phyloP scores from a whole-genome alignment of 1,284 basidiomycete genomes.

The Ustilago vetiveriae region DNA sequence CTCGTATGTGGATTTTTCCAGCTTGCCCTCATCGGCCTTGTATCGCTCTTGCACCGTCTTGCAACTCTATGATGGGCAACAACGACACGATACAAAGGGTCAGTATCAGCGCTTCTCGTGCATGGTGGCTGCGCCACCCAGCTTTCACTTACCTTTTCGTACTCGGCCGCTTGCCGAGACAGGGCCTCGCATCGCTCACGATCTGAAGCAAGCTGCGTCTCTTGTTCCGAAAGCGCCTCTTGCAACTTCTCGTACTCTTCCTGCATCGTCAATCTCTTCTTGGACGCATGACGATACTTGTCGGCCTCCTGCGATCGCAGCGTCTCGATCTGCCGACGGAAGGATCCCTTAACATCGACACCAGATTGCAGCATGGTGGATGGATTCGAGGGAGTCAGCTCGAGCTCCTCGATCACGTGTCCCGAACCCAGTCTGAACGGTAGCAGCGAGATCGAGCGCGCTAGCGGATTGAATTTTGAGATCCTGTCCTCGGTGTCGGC shows the following conservation, averaged over 20 bases:
- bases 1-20: conserved; percentile 48
- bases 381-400: conserved; percentile 44
- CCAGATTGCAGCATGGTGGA: conserved; percentile 55
- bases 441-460: conserved; percentile 50
- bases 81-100: neutral
- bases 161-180: conserved; percentile 36
- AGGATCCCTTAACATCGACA: conserved; percentile 49
- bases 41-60: conserved; percentile 48
- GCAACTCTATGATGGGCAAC: conserved; percentile 20
- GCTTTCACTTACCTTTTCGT: conserved; percentile 28
- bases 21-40: conserved; percentile 47
- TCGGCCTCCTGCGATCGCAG: conserved; percentile 45
- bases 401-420: conserved; percentile 48
- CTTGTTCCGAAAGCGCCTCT: conserved; percentile 36
- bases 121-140: too few species aligned
- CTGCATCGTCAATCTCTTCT: conserved; percentile 51
- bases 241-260: conserved; percentile 53
- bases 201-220: conserved; percentile 33
- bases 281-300: conserved; percentile 45
- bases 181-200: conserved; percentile 39
- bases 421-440: conserved; percentile 46
- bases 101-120: neutral
- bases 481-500: conserved; percentile 58
- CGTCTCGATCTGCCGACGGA: conserved; percentile 46
- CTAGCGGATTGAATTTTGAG: conserved; percentile 51